Evolutionary conservation across 2,329 filamentous ascomycete genomes (phyloP).

Genomic region (Pseudocercospora fuligena): DNA sequence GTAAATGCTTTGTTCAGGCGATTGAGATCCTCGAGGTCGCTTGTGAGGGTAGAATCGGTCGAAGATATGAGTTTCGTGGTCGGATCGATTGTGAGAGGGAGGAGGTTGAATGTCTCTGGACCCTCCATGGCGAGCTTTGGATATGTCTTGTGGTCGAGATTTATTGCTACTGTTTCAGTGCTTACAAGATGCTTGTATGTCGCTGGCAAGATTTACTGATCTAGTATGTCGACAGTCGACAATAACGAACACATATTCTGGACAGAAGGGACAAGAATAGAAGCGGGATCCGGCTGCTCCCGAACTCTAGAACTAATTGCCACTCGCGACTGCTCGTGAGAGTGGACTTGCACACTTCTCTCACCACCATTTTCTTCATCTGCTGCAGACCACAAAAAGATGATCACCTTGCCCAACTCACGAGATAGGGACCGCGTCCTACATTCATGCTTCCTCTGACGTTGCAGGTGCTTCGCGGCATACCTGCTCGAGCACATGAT

Average conservation of each 20-base stretch:
- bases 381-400: no score
- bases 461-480: no score
- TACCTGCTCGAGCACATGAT: no score
- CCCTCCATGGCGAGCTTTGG: slow-evolving; percentile 13
- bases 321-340: no score
- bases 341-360: neutral
- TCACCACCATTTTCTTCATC: no score
- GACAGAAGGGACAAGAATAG: neutral
- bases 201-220: neutral
- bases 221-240: no score
- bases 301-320: neutral
- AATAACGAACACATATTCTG: neutral
- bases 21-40: slow-evolving; percentile 73
- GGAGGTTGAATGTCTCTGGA: slow-evolving; percentile 27
- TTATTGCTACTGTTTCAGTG: neutral
- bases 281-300: neutral
- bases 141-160: neutral
- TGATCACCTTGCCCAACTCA: no score
- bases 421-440: no score
- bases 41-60: slow-evolving; percentile 46
- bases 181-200: neutral
- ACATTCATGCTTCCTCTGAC: no score
- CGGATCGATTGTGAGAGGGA: slow-evolving; percentile 73
- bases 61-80: slow-evolving; percentile 73
- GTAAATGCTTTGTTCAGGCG: slow-evolving; percentile 75